These are phyloP conservation scores for Boletus eberwhitei DNA, from an alignment of 768 basidiomycete genomes.

Conservation along the genomic window DNA sequence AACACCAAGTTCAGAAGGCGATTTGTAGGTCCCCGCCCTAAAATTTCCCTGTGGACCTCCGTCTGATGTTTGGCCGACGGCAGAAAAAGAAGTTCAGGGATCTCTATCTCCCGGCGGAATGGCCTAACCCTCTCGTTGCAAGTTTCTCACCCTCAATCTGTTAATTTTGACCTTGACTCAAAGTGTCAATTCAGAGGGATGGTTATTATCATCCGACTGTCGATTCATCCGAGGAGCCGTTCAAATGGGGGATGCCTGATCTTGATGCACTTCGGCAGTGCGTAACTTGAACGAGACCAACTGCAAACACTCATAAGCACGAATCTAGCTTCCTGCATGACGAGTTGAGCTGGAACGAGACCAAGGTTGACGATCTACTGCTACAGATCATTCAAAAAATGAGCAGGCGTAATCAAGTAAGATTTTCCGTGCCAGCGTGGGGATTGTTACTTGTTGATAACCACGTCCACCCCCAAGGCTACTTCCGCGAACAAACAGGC, in stretches of 20 bases:
- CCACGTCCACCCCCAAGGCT: slow-evolving; percentile 35
- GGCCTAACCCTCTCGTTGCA: slow-evolving; percentile 93
- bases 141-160: slow-evolving; percentile 27
- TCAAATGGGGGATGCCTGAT: slow-evolving; percentile 97
- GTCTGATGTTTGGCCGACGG: slow-evolving; percentile 9
- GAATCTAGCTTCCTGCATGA: slow-evolving; percentile 59
- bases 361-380: slow-evolving; percentile 87
- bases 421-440: slow-evolving; percentile 9
- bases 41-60: slow-evolving; percentile 5
- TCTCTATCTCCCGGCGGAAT: slow-evolving; percentile 75
- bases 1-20: slow-evolving; percentile 74
- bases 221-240: slow-evolving; percentile 88
- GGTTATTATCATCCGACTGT: slow-evolving; percentile 92
- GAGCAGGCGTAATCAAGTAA: slow-evolving; percentile 73
- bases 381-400: slow-evolving; percentile 89
- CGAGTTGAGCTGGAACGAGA: slow-evolving; percentile 78
- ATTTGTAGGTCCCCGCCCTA: slow-evolving; percentile 60
- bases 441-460: not conserved
- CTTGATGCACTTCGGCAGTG: slow-evolving; percentile 86
- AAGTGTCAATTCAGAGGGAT: slow-evolving; percentile 54
- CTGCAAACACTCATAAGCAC: slow-evolving; percentile 10
- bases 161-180: not conserved
- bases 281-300: slow-evolving; percentile 24
- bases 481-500: slow-evolving; percentile 73
- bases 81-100: slow-evolving; percentile 90